Evolutionary conservation across 2,329 filamentous ascomycete species (phyloP).

Genomic region (Lasiodiplodia gonubiensis): DNA sequence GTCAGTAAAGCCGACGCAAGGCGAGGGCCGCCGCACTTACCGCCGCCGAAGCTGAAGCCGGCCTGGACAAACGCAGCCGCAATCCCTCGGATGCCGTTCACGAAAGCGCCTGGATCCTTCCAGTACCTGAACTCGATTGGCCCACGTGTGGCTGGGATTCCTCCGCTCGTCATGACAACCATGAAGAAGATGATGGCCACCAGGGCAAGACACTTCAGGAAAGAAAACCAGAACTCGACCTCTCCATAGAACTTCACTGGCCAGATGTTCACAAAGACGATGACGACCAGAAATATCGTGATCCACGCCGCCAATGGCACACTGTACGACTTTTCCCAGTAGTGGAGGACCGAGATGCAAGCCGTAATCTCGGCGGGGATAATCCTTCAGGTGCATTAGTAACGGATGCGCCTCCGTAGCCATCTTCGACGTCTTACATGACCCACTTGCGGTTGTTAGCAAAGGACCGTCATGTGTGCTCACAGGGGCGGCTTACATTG

Average conservation of each 20-base stretch:
- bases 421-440: not conserved
- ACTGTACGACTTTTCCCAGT: conserved; percentile 55
- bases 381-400: not conserved
- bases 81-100: conserved; percentile 26
- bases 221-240: conserved; percentile 55
- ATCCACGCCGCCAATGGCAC: conserved; percentile 65
- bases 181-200: conserved; percentile 51
- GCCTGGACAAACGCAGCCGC: conserved; percentile 55
- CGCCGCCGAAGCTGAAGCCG: conserved; percentile 49
- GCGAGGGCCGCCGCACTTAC: not conserved
- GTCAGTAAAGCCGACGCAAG: conserved; percentile 47
- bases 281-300: conserved; percentile 57
- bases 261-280: conserved; percentile 33
- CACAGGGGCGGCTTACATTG: conserved; percentile 2
- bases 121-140: conserved; percentile 71
- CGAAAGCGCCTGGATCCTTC: conserved; percentile 57
- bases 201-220: conserved; percentile 49
- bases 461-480: not conserved
- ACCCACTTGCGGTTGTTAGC: conserved; percentile 15
- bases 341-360: conserved; percentile 64
- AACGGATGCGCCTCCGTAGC: not conserved
- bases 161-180: conserved; percentile 35
- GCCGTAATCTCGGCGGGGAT: conserved; percentile 57
- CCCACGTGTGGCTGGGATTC: conserved; percentile 60
- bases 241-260: conserved; percentile 42